Evolutionary conservation across 2,329 filamentous ascomycete species (phyloP), one percentile per base, ranked within the genome.

Genomic region (Basipetospora sp.): DNA sequence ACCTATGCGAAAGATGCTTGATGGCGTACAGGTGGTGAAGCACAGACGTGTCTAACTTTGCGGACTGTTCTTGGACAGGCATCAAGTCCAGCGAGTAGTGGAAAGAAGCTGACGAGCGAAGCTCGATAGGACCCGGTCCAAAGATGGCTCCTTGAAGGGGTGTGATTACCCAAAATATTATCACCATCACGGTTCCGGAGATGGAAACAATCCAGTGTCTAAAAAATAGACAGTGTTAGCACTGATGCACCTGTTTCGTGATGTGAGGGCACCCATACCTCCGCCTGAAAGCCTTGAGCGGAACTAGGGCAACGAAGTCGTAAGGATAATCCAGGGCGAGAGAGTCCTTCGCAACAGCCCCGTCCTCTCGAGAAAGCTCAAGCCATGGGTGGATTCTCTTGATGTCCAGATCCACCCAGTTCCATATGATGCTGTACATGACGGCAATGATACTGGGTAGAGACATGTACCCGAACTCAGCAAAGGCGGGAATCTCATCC

Each of bases 351-450:
- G 58, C 69, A 0, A 44, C 45, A 0, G 65, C 65, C 0, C 71
- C 72, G 0, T 48, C 44, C 0, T 45, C 11, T 8, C 60, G 64
- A 0, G 70, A 74, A 1, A 78, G 39, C 16, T 76, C 69, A 9
- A 73, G 64, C 57, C 66, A 79, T 0, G 74, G 73, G 25, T 79
- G 71, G 31, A 77, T 54, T 0, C 74, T 46, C 41, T 74, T 73
- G 0, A 62, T 54, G 26, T 79, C 69, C 0, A 77, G 48, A 36
- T 78, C 73, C 0, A 76, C 59, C 69, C 71, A 74, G 3, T 58
- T 62, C 71, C 72, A 77, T 0, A 66, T 32, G 1, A 76, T 57
- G 28, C 69, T 69, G 43, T 72, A 77, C 0, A 69, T 5, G 0
- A 77, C 64, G 0, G 71, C 64, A 0, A 74, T 36, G 0, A 75